Evolutionary conservation across 176 grass and related monocot genomes (phyloP), one percentile per base, ranked within the genome.

Genomic region (Cymbopogon citratus): DNA sequence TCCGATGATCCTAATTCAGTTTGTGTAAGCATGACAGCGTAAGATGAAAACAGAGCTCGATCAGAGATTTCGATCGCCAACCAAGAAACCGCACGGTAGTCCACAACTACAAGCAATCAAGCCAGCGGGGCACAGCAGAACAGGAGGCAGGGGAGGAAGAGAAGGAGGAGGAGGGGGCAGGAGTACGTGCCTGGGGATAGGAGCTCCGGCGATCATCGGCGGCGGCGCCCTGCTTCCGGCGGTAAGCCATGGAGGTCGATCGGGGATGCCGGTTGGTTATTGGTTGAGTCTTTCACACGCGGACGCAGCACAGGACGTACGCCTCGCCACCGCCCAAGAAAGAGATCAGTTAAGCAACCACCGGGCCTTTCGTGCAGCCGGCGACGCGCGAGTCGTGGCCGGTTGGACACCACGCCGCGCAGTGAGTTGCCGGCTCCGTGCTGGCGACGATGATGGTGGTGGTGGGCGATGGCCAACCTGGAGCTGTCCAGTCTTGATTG

Each of bases 221-320:
- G 52, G 69, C 10, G 34, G 52, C 7, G 1, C 75, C 69, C 81
- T 87, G 89, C 81, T 91, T 91, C 54, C 85, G 81, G 57, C 85
- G 85, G 78, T 91, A 91, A 6, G 89, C 89, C 89, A 91, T 91
- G 85, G 38, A 6, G 36, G 7, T 59, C 25, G 27, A 70, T 46
- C 9, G 18, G 21, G 9, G 18, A 23, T 14, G 61, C 12, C 24
- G 45, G 16, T 44, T 11, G 8, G 31, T 33, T 33, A 3, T 33
- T 33, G 14, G 7, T 29, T 15, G 11, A 8, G 12, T 44, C 68
- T 26, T 44, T 13, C 23, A 40, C 19, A 70, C 69, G 9, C 48
- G 48, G 14, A 15, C 1, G 43, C 41, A 18, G 38, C n/a, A 25
- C 68, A 2, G n/a, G 4, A 26, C 39, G n/a, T n/a, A n/a, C 31